phyloP scores from a whole-genome alignment of 768 basidiomycete genomes.

The Amanita jacksonii region DNA sequence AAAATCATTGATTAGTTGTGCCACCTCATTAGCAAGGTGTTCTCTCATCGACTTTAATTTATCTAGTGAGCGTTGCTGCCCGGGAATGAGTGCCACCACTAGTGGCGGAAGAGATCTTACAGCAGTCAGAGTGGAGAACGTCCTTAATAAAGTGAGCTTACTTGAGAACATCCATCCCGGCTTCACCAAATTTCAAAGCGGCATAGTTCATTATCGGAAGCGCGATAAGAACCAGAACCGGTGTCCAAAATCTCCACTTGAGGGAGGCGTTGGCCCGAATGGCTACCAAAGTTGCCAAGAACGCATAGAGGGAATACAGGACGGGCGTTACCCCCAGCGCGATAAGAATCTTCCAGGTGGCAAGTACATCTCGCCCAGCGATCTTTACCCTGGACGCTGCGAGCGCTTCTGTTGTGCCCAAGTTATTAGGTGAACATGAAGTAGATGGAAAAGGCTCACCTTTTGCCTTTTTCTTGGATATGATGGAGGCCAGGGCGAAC shows the following conservation, averaged over 20 bases:
- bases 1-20: conserved; percentile 76
- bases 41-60: conserved; percentile 66
- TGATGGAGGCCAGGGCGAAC: conserved; percentile 81
- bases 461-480: conserved; percentile 85
- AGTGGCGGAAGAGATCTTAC: conserved; percentile 82
- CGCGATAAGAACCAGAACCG: conserved; percentile 61
- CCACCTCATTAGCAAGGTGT: conserved; percentile 75
- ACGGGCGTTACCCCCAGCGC: conserved; percentile 86
- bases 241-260: conserved; percentile 62
- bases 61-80: conserved; percentile 74
- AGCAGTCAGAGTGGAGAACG: conserved; percentile 10
- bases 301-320: conserved; percentile 75
- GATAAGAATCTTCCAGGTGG: conserved; percentile 95
- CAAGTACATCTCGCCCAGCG: conserved; percentile 92
- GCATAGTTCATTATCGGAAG: conserved; percentile 88
- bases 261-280: conserved; percentile 55
- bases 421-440: background rate
- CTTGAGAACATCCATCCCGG: conserved; percentile 96
- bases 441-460: conserved; percentile 30
- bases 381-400: conserved; percentile 94
- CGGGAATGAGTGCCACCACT: conserved; percentile 79
- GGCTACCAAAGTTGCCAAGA: conserved; percentile 65
- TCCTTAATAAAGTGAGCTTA: conserved; percentile 28
- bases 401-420: conserved; percentile 63
- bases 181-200: conserved; percentile 95